Evolutionary conservation across 805 yeast genomes (phyloP).

Genomic region (Wickerhamia fluorescens): DNA sequence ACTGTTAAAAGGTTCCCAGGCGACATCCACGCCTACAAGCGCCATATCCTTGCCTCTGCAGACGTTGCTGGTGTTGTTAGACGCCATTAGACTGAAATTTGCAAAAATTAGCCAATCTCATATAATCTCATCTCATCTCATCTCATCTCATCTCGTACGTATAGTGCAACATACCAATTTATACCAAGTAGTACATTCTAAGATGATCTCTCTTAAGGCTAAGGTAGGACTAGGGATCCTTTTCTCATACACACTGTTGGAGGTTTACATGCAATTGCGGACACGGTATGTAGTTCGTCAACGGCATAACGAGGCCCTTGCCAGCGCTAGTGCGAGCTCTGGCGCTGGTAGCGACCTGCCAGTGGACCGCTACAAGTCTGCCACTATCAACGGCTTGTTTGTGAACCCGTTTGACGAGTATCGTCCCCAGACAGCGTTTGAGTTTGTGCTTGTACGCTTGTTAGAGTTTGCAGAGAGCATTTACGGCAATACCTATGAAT

Average conservation of each 20-base stretch:
- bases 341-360: constrained; percentile 5
- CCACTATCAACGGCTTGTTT: constrained; percentile 60
- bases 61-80: constrained; percentile 86
- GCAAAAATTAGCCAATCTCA: too few relatives aligned
- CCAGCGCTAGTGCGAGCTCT: too few relatives aligned
- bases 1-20: constrained; percentile 76
- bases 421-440: constrained; percentile 82
- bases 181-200: background rate
- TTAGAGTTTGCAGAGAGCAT: constrained; percentile 60
- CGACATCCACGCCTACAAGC: constrained; percentile 80
- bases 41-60: constrained; percentile 73
- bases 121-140: background rate
- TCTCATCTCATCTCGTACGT: background rate
- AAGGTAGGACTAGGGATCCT: constrained; percentile 39
- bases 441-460: constrained; percentile 68
- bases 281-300: constrained; percentile 48
- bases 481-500: constrained; percentile 29
- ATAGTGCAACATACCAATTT: background rate
- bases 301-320: constrained; percentile 29
- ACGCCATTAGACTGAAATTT: constrained; percentile 64
- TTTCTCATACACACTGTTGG: constrained; percentile 56
- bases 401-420: constrained; percentile 91
- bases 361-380: constrained; percentile 25
- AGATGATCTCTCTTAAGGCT: constrained; percentile 14
- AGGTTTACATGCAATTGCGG: constrained; percentile 49